Conservation (phyloP, 768 basidiomycete species). For the Boletus insuetus region DNA sequence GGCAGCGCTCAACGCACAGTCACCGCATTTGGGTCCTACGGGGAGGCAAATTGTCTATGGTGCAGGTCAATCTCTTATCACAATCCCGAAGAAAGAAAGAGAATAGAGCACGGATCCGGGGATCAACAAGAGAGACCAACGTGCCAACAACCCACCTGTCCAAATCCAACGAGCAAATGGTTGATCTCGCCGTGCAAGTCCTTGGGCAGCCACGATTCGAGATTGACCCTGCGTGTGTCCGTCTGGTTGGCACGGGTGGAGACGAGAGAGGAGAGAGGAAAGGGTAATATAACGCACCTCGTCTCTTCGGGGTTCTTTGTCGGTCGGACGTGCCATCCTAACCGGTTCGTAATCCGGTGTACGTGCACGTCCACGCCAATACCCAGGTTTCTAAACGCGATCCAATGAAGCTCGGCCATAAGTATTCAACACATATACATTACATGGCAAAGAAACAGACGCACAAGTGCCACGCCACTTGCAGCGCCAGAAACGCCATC, state of each 20-base stretch:
- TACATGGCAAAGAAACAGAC: conserved; percentile 16
- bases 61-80: not conserved
- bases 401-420: too few species aligned
- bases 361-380: conserved; percentile 98
- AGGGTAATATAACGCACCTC: conserved; percentile 42
- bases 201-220: conserved; percentile 81
- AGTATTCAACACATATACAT: too few species aligned
- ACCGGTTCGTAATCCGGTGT: conserved; percentile 88
- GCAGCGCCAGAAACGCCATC: conserved; percentile 87
- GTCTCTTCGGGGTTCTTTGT: conserved; percentile 90
- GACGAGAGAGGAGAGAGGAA: not conserved
- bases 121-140: not conserved
- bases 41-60: conserved; percentile 64
- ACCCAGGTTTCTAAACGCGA: conserved; percentile 62
- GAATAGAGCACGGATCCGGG: not conserved
- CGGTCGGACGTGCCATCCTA: conserved; percentile 87
- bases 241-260: not conserved
- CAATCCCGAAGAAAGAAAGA: not conserved
- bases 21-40: conserved; percentile 60
- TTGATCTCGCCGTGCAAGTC: conserved; percentile 76
- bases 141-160: conserved; percentile 52
- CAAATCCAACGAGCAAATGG: conserved; percentile 79
- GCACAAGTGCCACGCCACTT: conserved; percentile 81
- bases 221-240: conserved; percentile 51
- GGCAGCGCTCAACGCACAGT: conserved; percentile 53